Evolutionary conservation across 345 rosid species (phyloP).

Genomic region (Microthlaspi erraticum): DNA sequence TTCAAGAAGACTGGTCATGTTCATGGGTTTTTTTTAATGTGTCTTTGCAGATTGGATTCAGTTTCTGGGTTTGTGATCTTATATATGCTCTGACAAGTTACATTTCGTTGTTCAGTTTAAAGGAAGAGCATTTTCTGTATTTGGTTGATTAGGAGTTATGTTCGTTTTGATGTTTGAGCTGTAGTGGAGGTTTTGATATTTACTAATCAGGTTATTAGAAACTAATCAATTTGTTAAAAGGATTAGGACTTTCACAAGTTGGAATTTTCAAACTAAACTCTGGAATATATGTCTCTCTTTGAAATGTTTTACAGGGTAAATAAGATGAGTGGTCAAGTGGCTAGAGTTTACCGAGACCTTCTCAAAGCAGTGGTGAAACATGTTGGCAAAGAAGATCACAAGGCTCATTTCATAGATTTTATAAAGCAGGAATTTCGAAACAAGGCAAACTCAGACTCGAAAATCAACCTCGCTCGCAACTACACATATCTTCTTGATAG

Average conservation of each 20-base stretch:
- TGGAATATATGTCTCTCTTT: background rate
- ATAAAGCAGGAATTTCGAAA: slow-evolving; percentile 63
- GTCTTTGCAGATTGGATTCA: too few relatives aligned
- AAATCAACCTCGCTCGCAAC: slow-evolving; percentile 66
- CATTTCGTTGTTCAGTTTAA: too few relatives aligned
- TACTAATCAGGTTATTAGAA: background rate
- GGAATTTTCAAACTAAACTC: background rate
- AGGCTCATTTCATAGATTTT: slow-evolving; percentile 70
- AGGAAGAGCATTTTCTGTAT: too few relatives aligned
- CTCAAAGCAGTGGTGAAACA: slow-evolving; percentile 73
- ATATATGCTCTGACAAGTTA: too few relatives aligned
- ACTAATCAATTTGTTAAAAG: background rate
- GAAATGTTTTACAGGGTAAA: slow-evolving; percentile 1
- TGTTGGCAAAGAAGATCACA: slow-evolving; percentile 74
- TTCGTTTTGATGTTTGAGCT: too few relatives aligned
- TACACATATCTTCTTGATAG: slow-evolving; percentile 69
- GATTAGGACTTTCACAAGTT: too few relatives aligned
- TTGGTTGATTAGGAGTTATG: too few relatives aligned
- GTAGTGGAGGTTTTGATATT: background rate
- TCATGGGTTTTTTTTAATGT: too few relatives aligned
- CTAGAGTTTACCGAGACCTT: slow-evolving; percentile 66
- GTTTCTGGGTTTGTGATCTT: too few relatives aligned
- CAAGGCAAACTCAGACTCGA: slow-evolving; percentile 48
- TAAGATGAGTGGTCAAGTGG: slow-evolving; percentile 62
- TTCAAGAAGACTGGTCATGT: too few relatives aligned